These are phyloP conservation scores for Ziziphus jujuba DNA, from an alignment of 306 rosid genomes.

Conservation along the genomic window DNA sequence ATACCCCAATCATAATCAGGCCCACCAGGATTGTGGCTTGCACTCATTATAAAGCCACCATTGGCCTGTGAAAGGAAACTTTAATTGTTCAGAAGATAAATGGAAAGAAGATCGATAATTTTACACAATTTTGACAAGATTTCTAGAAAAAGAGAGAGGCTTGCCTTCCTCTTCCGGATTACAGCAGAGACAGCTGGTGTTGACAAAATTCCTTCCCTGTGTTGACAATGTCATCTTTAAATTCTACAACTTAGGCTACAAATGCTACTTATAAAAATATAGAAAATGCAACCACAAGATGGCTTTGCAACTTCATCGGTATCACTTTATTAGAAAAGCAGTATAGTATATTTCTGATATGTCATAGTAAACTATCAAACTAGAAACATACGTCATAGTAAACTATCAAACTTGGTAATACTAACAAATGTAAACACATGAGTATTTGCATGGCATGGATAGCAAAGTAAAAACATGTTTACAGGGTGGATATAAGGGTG, in stretches of 20 bases:
- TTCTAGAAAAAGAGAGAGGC: constrained; percentile 18
- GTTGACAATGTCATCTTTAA: constrained; percentile 19
- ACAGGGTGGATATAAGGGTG: no score
- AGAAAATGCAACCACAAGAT: background rate
- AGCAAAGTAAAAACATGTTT: no score
- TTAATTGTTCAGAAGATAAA: constrained; percentile 17
- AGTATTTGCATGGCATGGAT: no score
- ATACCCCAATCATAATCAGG: constrained; percentile 99
- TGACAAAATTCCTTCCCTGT: constrained; percentile 90
- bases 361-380: background rate
- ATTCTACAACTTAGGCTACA: background rate
- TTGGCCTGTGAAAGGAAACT: constrained; percentile 63
- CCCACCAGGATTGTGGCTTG: constrained; percentile 98
- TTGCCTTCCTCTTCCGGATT: constrained; percentile 83
- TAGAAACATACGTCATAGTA: background rate
- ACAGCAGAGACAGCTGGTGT: constrained; percentile 99
- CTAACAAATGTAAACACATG: no score
- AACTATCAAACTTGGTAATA: no score
- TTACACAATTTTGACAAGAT: constrained; percentile 4
- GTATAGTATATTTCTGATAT: background rate
- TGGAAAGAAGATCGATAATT: background rate
- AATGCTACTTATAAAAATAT: background rate
- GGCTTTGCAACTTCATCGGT: constrained; percentile 1
- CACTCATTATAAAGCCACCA: constrained; percentile 99
- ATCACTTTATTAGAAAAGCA: background rate